Evolutionary conservation across 495 filamentous ascomycete genomes (phyloP).

Genomic region (Penicillium daleae): DNA sequence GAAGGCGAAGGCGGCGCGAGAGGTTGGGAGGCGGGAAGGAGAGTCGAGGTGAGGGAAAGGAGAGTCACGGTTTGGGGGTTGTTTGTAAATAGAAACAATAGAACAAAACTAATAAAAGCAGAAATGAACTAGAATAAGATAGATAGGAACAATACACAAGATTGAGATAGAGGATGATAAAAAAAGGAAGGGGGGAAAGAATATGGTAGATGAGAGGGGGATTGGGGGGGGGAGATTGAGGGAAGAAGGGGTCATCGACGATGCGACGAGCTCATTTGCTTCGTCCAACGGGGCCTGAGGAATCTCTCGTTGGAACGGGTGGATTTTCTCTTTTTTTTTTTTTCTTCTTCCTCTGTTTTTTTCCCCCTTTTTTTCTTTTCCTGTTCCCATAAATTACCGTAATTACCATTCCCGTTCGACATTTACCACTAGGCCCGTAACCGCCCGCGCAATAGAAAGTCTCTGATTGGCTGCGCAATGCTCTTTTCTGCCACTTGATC

Average conservation of each 20-base stretch:
- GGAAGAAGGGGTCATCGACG: slow-evolving; percentile 23
- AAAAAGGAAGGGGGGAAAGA: neutral
- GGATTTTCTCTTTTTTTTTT: slow-evolving; percentile 22
- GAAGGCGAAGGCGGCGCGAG: neutral
- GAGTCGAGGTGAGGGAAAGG: slow-evolving; percentile 18
- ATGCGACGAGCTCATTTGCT: slow-evolving; percentile 28
- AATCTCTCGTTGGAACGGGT: slow-evolving; percentile 25
- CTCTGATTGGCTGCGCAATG: slow-evolving; percentile 18
- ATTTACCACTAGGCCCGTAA: neutral
- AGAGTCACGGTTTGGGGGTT: slow-evolving; percentile 29
- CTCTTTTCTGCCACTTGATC: slow-evolving; percentile 8
- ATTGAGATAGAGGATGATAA: neutral
- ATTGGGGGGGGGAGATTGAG: slow-evolving; percentile 8
- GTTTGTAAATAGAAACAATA: slow-evolving; percentile 33
- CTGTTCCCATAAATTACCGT: slow-evolving; percentile 4
- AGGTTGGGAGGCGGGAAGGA: slow-evolving; percentile 12
- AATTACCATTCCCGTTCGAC: slow-evolving; percentile 6
- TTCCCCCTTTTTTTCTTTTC: slow-evolving; percentile 28
- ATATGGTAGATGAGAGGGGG: neutral
- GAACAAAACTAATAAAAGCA: slow-evolving; percentile 19
- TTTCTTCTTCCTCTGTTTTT: slow-evolving; percentile 22
- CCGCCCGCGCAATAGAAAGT: neutral
- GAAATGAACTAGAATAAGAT: neutral
- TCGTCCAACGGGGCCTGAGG: slow-evolving; percentile 30
- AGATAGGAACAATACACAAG: slow-evolving; percentile 9